phyloP scores from a whole-genome alignment of 306 rosid genomes.

The Inga leiocalycina region DNA sequence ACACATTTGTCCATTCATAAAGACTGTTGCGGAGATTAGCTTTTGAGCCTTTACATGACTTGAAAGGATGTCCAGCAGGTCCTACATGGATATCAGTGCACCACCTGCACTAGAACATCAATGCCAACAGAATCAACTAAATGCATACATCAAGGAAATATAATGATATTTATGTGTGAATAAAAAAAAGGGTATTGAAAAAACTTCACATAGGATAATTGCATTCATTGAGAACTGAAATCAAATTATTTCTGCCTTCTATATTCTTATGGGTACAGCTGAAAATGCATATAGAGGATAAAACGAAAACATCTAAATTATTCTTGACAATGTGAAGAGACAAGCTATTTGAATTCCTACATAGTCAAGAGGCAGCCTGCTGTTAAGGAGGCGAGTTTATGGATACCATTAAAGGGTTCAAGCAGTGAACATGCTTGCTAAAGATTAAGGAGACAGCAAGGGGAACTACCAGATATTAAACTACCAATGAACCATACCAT shows the following conservation, averaged over 20 bases:
- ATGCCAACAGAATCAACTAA: conserved; percentile 18
- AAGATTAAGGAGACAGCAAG: conserved; percentile 5
- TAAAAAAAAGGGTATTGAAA: not conserved
- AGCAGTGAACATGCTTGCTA: conserved; percentile 7
- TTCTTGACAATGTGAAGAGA: not conserved
- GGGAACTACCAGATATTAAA: not conserved
- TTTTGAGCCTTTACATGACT: conserved; percentile 74
- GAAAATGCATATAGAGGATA: conserved; percentile 15
- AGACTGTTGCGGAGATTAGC: conserved; percentile 66
- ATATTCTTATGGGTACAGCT: conserved; percentile 5
- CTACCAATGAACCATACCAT: conserved; percentile 14
- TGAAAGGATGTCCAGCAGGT: conserved; percentile 92
- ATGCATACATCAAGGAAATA: not conserved
- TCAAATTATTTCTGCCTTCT: not conserved
- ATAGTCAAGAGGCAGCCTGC: not conserved
- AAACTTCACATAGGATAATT: not conserved
- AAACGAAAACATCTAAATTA: conserved; percentile 10
- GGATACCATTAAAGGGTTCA: not conserved
- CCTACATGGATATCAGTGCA: conserved; percentile 95
- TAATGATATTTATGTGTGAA: not conserved
- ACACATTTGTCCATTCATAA: conserved; percentile 78
- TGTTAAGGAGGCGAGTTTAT: not conserved
- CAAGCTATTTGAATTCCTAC: conserved; percentile 1
- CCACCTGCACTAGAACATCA: conserved; percentile 58
- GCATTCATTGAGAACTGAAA: not conserved